Percentiles rank a stretch among this genome's conserved stretches.
Evolutionary conservation across 768 basidiomycete species (phyloP).

Genomic region (Macrolepiota fuliginosa): DNA sequence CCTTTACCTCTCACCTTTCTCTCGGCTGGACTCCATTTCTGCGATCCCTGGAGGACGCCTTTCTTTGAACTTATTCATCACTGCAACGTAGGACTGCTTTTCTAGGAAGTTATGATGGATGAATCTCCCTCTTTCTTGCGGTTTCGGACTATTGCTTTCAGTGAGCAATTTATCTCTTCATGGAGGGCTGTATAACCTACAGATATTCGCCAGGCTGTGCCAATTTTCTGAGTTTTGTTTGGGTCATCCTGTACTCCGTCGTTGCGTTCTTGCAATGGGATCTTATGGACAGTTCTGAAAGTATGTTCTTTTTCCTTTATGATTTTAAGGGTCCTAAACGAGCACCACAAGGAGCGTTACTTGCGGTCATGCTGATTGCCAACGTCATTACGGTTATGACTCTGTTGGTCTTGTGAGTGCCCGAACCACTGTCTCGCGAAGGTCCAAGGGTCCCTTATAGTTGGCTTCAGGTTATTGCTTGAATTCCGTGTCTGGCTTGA

Average conservation of each 20-base stretch:
- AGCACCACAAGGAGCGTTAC: slow-evolving; percentile 21
- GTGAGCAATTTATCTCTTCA: slow-evolving; percentile 4
- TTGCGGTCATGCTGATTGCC: slow-evolving; percentile 25
- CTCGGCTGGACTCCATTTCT: slow-evolving; percentile 1
- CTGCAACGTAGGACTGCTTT: not conserved
- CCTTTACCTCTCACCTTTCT: not conserved
- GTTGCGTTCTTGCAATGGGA: slow-evolving; percentile 27
- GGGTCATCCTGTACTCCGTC: slow-evolving; percentile 26
- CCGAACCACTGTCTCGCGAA: not conserved
- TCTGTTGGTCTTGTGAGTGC: slow-evolving; percentile 27
- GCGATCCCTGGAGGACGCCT: slow-evolving; percentile 6
- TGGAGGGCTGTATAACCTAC: not conserved
- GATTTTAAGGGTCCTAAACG: not conserved
- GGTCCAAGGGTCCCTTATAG: not conserved
- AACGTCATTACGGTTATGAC: slow-evolving; percentile 25
- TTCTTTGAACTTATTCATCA: not conserved
- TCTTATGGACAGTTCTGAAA: slow-evolving; percentile 22
- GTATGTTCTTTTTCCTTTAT: slow-evolving; percentile 17
- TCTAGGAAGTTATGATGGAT: not conserved
- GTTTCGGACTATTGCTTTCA: slow-evolving; percentile 14
- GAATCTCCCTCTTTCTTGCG: slow-evolving; percentile 14
- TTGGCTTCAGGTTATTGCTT: slow-evolving; percentile 18
- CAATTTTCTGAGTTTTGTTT: slow-evolving; percentile 24
- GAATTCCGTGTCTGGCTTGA: slow-evolving; percentile 31
- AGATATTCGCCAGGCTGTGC: slow-evolving; percentile 16